Evolutionary conservation across 78 protist genomes (phyloP).

Genomic region (Dictyostelium capitatum): DNA sequence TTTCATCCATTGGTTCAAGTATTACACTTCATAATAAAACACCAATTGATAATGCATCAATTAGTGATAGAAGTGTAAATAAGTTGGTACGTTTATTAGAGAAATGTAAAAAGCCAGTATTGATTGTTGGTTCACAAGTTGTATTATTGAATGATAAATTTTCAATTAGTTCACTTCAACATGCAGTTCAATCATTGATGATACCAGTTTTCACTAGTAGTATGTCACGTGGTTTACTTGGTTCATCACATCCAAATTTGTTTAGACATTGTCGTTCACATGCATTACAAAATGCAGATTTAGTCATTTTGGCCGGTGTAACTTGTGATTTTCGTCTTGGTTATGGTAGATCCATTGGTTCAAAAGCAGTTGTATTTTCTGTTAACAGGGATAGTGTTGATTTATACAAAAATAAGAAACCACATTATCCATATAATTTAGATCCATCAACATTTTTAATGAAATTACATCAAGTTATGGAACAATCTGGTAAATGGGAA

Average conservation of each 20-base stretch:
- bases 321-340: slow-evolving; percentile 88
- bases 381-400: slow-evolving; percentile 75
- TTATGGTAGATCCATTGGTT: slow-evolving; percentile 85
- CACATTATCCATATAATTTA: slow-evolving; percentile 43
- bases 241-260: slow-evolving; percentile 39
- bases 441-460: slow-evolving; percentile 84
- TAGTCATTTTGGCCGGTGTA: slow-evolving; percentile 83
- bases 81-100: background rate
- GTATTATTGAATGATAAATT: background rate
- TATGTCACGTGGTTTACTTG: slow-evolving; percentile 89
- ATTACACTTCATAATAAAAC: background rate
- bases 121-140: slow-evolving; percentile 79
- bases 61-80: background rate
- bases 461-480: background rate
- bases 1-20: background rate
- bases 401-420: slow-evolving; percentile 74
- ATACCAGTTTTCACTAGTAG: slow-evolving; percentile 83
- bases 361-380: slow-evolving; percentile 49
- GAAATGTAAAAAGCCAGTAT: slow-evolving; percentile 49
- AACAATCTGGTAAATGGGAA: background rate
- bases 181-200: slow-evolving; percentile 25
- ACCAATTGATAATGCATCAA: background rate
- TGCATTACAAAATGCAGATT: slow-evolving; percentile 87
- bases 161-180: slow-evolving; percentile 24
- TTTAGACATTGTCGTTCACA: slow-evolving; percentile 81